phyloP scores from a whole-genome alignment of 176 grass and related monocot genomes.

The Elymus sibiricus region DNA sequence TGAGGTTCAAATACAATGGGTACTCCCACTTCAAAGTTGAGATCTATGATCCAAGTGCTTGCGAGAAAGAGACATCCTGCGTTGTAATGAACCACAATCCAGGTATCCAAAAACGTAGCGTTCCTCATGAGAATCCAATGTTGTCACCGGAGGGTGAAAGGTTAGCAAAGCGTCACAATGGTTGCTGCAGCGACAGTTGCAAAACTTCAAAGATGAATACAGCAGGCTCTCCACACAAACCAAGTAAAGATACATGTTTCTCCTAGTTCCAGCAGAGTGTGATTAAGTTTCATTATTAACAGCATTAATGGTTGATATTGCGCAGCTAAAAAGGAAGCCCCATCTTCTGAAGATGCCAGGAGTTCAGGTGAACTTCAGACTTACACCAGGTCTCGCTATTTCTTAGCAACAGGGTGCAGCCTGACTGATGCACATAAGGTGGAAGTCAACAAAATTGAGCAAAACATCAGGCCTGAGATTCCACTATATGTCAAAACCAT shows the following conservation, averaged over 20 bases:
- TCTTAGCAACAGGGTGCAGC: not conserved
- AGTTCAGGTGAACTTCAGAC: not conserved
- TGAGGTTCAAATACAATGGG: constrained; percentile 37
- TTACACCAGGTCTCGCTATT: not conserved
- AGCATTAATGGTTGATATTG: not conserved
- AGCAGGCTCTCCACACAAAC: not conserved
- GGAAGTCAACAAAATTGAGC: not conserved
- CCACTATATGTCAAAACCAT: constrained; percentile 6
- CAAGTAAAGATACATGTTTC: not conserved
- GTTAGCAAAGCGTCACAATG: not conserved
- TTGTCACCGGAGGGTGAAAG: not conserved
- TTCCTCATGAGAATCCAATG: not conserved
- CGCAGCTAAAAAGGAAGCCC: not conserved
- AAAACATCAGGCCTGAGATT: not conserved
- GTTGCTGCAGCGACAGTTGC: not conserved
- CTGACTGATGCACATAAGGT: not conserved
- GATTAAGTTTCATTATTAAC: not conserved
- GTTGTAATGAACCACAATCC: not conserved
- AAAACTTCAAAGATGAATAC: not conserved
- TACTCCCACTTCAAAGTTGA: constrained; percentile 38
- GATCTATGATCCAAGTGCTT: constrained; percentile 40
- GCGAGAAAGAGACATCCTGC: constrained; percentile 22
- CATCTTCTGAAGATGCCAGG: not conserved
- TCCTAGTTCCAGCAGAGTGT: not conserved
- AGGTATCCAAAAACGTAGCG: not conserved